Evolutionary conservation across 345 rosid genomes (phyloP), one percentile per base, ranked within the genome.

Genomic region (Clarkia xantiana): DNA sequence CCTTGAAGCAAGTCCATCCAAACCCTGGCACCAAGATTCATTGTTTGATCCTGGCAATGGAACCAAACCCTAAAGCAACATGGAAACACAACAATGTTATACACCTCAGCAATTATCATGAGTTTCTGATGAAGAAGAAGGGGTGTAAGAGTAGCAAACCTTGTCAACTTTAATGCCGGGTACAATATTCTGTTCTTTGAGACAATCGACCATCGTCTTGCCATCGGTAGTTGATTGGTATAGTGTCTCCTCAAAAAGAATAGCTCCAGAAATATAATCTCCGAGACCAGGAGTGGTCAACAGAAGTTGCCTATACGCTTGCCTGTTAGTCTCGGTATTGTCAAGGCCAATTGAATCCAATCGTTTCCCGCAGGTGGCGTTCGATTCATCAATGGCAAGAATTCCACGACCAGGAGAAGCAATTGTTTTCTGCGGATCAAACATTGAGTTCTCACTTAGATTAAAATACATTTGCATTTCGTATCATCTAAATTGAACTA

Each of bases 151-250:
- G 4, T 18, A 45, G 12, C 20, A 20, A 4, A 89, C 94, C 87
- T 89, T 89, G 69, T 89, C 90, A 44, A 82, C 93, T 70, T 89
- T 89, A 76, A 89, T 89, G 40, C 95, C 90, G 0, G 95, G 97
- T 51, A 85, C 90, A 25, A 89, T 69, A 49, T 78, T 80, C 57
- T 89, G 93, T 62, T 79, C 82, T 19, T 65, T 65, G 39, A 85
- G 94, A 41, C 77, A 79, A 60, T 89, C 93, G 9, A 89, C 95
- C 49, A 85, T 77, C 79, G 80, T 89, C 69, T 66, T 72, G n/a
- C 95, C 89, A 23, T 78, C 90, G 22, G 44, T 40, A 40, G 94
- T 82, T 50, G 94, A 85, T 57, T 87, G 96, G 72, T 84, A 87
- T 15, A 85, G 79, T 55, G 97, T 85, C 70, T 82, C 95, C 78